Conservation (phyloP, 768 basidiomycete genomes). For the Lactarius sanguifluus region DNA sequence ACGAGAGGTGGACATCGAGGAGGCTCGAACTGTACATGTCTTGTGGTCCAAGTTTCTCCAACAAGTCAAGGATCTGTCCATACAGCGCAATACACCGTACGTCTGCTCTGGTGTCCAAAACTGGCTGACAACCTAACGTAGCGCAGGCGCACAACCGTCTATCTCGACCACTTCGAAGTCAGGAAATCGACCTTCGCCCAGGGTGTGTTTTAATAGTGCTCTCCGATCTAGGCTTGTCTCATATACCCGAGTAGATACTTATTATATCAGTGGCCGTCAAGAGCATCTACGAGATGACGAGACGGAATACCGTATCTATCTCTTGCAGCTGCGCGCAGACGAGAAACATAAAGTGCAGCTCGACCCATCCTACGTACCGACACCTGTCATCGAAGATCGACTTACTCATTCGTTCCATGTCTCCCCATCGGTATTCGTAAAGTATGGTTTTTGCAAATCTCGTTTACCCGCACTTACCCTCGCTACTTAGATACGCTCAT, state of each 20-base stretch:
- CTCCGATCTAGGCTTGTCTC: neutral
- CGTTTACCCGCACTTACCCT: neutral
- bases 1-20: neutral
- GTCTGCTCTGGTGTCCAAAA: neutral
- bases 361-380: slow-evolving; percentile 6
- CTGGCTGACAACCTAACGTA: neutral
- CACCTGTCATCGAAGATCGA: neutral
- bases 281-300: neutral
- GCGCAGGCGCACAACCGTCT: neutral
- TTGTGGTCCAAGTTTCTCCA: neutral
- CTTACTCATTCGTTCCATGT: slow-evolving; percentile 3
- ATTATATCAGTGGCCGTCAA: slow-evolving; percentile 2
- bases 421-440: neutral
- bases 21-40: neutral
- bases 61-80: neutral
- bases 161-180: neutral
- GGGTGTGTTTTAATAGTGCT: neutral
- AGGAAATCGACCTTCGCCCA: neutral
- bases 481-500: neutral
- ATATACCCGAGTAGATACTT: neutral
- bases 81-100: neutral
- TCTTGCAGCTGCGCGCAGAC: slow-evolving; percentile 2
- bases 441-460: neutral
- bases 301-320: neutral
- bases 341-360: slow-evolving; percentile 15